phyloP scores from a whole-genome alignment of 2,329 filamentous ascomycete species.

The Colletotrichum sansevieriae region DNA sequence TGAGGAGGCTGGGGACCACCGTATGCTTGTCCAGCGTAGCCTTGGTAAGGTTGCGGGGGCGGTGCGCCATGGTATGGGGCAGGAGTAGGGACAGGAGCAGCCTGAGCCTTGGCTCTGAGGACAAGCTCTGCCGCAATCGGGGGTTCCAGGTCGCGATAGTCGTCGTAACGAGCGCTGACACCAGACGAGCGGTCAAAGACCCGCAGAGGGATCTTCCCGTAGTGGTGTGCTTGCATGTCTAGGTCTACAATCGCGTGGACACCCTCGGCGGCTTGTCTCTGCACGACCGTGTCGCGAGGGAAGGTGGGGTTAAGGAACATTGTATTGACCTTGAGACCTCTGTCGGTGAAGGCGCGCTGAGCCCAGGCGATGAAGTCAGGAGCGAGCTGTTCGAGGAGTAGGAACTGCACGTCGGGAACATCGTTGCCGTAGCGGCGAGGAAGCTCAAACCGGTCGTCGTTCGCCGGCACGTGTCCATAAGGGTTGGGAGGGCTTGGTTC shows the following conservation, averaged over 20 bases:
- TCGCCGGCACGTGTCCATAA: constrained; percentile 62
- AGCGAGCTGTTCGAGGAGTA: constrained; percentile 83
- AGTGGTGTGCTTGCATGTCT: constrained; percentile 75
- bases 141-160: constrained; percentile 88
- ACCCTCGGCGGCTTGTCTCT: constrained; percentile 88
- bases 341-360: constrained; percentile 79
- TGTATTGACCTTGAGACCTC: constrained; percentile 80
- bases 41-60: constrained; percentile 40
- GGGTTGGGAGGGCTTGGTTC: constrained; percentile 73
- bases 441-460: constrained; percentile 74
- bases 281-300: constrained; percentile 77
- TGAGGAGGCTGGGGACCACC: constrained; percentile 36
- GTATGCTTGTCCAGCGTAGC: constrained; percentile 50
- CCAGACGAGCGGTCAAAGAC: constrained; percentile 86
- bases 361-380: constrained; percentile 87
- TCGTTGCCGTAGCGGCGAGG: constrained; percentile 79
- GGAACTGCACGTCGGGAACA: constrained; percentile 90
- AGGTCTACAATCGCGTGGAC: constrained; percentile 88
- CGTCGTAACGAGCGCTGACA: constrained; percentile 82
- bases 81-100: constrained; percentile 37
- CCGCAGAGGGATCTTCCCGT: constrained; percentile 82
- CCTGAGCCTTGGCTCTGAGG: constrained; percentile 71
- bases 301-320: constrained; percentile 84
- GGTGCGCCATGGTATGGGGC: constrained; percentile 44
- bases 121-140: constrained; percentile 85